Conservation (phyloP, 345 rosid genomes). For the Eucalyptus fibrosa region DNA sequence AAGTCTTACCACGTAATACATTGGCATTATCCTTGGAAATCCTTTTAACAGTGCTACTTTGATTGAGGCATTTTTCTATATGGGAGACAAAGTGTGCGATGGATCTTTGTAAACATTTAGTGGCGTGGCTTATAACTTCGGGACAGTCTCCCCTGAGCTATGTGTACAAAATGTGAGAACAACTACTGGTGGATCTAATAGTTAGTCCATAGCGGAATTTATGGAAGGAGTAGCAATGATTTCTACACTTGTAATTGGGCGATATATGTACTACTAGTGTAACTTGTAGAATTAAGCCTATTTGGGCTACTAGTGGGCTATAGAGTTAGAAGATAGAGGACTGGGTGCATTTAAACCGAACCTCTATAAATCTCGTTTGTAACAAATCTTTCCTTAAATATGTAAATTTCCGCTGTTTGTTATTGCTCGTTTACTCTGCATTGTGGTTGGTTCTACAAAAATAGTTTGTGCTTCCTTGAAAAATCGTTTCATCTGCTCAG, state of each 20-base stretch:
- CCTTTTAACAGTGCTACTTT: neutral
- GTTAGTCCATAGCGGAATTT: neutral
- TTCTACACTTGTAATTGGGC: neutral
- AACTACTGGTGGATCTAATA: neutral
- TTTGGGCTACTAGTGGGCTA: neutral
- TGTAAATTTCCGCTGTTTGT: neutral
- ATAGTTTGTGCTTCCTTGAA: neutral
- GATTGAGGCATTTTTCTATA: neutral
- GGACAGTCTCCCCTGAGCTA: neutral
- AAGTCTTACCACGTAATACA: neutral
- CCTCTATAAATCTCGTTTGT: neutral
- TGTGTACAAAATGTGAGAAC: neutral
- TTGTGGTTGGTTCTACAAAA: neutral
- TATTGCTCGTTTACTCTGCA: neutral
- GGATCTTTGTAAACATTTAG: neutral
- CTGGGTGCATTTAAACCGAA: fast-evolving
- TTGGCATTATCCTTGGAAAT: neutral
- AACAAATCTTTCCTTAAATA: neutral
- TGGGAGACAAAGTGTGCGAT: neutral
- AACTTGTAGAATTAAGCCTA: neutral
- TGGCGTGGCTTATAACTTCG: neutral
- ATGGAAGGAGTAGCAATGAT: neutral
- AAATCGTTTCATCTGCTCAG: neutral
- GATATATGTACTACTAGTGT: neutral
- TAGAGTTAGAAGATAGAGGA: neutral